Percentiles rank a stretch among this genome's conserved stretches.
These are phyloP conservation scores for Populus trichocarpa DNA, from an alignment of 441 rosid species.

Conservation along the genomic window DNA sequence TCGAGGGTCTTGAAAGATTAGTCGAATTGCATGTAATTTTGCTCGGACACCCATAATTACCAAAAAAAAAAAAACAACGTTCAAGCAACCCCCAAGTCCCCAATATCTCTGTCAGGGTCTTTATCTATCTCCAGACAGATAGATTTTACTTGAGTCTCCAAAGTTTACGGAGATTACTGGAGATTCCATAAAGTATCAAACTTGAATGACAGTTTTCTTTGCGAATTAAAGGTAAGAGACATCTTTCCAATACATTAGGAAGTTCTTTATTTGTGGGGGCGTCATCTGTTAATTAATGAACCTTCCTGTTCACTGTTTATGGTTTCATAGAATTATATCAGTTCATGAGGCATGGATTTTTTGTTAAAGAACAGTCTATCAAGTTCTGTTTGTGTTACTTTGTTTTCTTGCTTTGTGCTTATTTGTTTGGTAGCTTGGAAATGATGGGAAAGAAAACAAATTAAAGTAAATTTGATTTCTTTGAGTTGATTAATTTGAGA, in stretches of 20 bases:
- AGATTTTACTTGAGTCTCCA: conserved; percentile 10
- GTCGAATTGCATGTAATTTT: no score
- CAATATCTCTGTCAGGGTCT: background rate
- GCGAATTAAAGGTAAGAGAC: conserved; percentile 28
- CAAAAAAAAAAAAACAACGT: no score
- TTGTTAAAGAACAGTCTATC: background rate
- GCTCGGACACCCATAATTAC: no score
- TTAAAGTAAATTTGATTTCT: no score
- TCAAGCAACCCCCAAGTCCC: conserved; percentile 29
- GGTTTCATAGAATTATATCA: background rate
- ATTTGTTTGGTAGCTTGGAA: no score
- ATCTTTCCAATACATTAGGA: background rate
- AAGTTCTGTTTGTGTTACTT: background rate
- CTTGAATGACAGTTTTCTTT: conserved; percentile 24
- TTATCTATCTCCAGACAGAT: background rate
- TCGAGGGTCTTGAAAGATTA: no score
- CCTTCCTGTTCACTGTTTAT: background rate
- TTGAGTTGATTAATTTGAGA: no score
- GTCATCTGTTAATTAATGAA: background rate
- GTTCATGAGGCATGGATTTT: background rate
- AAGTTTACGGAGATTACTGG: no score
- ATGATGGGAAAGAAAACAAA: no score
- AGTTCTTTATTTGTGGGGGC: background rate
- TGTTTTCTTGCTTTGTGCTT: background rate
- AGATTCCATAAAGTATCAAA: no score